Conservation (phyloP, 2,329 filamentous ascomycete genomes). For the Alternaria gaisen region DNA sequence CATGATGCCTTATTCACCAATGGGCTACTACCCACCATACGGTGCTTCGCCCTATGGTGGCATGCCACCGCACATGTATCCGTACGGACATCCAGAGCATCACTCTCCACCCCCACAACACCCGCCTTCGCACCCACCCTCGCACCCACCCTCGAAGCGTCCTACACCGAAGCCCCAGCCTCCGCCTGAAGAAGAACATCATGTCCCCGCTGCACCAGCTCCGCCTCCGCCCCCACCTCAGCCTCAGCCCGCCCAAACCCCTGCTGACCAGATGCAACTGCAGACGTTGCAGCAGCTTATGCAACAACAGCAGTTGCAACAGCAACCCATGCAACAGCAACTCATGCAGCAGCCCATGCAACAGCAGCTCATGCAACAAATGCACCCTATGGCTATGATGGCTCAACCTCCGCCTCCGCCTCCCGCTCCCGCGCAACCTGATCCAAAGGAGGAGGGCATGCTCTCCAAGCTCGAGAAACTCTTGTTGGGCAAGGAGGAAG, state of each 20-base stretch:
- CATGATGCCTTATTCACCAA: conserved; percentile 47
- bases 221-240: conserved; percentile 27
- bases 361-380: conserved; percentile 15
- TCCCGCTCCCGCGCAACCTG: conserved; percentile 31
- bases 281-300: conserved; percentile 15
- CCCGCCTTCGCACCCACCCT: conserved; percentile 27
- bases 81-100: conserved; percentile 33
- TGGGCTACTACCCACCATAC: conserved; percentile 43
- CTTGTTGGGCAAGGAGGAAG: conserved; percentile 42
- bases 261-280: conserved; percentile 16
- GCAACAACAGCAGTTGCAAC: conserved; percentile 11
- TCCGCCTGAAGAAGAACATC: conserved; percentile 28
- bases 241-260: conserved; percentile 22
- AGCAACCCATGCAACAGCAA: conserved; percentile 13
- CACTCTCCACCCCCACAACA: conserved; percentile 38
- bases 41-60: conserved; percentile 39
- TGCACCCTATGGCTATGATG: conserved; percentile 14
- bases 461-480: conserved; percentile 43
- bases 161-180: conserved; percentile 43
- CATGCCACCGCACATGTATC: conserved; percentile 40
- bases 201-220: conserved; percentile 16
- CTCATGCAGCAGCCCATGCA: conserved; percentile 14
- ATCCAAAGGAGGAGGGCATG: conserved; percentile 42
- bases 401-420: conserved; percentile 29
- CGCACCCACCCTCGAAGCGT: conserved; percentile 36